Conservation (phyloP, 352 stramenopile genomes). For the Phytophthora quininea region DNA sequence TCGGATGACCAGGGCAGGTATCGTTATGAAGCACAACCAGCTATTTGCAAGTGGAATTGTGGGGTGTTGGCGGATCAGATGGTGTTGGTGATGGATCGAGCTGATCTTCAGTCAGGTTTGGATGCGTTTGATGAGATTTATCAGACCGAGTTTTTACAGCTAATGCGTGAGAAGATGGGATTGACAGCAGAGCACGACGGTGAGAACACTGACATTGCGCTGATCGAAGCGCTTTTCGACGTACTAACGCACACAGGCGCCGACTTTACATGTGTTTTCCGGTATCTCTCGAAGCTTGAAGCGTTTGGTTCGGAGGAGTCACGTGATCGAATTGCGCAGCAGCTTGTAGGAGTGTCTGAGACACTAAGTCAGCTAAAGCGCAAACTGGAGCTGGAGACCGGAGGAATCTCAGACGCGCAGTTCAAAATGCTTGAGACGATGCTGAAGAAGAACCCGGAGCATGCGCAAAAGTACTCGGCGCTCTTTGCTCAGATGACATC, state of each 20-base stretch:
- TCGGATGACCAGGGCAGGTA: conserved; percentile 85
- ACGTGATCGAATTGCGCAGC: conserved; percentile 31
- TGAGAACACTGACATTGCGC: conserved; percentile 46
- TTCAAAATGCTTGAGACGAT: conserved; percentile 72
- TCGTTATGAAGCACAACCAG: conserved; percentile 79
- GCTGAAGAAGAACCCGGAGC: conserved; percentile 59
- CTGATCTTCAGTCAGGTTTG: conserved; percentile 34
- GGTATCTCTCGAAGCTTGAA: conserved; percentile 52
- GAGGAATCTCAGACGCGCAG: conserved; percentile 76
- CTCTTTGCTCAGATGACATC: conserved; percentile 59
- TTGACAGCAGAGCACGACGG: conserved; percentile 32
- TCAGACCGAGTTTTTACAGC: conserved; percentile 53
- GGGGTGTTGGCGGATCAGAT: conserved; percentile 72
- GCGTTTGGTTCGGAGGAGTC: conserved; percentile 34
- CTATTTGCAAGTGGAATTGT: conserved; percentile 90
- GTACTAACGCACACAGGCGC: conserved; percentile 65
- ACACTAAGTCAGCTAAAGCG: conserved; percentile 69
- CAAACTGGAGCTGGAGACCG: conserved; percentile 38
- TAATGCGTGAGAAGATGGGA: conserved; percentile 78
- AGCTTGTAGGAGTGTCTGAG: conserved; percentile 73
- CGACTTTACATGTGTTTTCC: conserved; percentile 85
- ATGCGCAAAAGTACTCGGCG: conserved; percentile 70
- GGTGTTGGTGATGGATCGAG: conserved; percentile 41
- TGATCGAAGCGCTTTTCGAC: conserved; percentile 62
- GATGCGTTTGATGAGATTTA: conserved; percentile 57